Evolutionary conservation across 345 rosid species (phyloP), one percentile per base, ranked within the genome.

Genomic region (Sonneratia alba): DNA sequence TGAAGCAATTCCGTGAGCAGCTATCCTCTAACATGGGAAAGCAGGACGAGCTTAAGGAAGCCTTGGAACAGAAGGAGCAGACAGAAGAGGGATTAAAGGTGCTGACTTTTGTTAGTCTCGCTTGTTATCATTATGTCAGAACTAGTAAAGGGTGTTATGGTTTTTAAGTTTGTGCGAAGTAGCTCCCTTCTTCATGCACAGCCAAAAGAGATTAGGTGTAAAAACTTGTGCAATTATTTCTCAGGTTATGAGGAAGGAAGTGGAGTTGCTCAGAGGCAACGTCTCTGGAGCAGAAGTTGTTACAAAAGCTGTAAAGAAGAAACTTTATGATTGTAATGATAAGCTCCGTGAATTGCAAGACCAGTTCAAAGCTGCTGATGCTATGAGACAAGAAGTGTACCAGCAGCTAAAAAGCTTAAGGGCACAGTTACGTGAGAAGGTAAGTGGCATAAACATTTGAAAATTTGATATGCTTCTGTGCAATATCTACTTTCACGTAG

Each of bases 81-180:
- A 80, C 79, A 22, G 93, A 91, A 78, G 91, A 85, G 80, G 83
- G 79, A 64, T 61, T 91, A 80, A 88, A 91, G 97, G 98, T 91
- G 32, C 19, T 51, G n/a, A 42, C 45, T 42, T 71, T 22, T 49
- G 67, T 37, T 38, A 67, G 15, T 56, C 53, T 47, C 15, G 15
- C 51, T 47, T 47, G 14, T 66, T 5, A 22, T 53, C 45, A 21
- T 38, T 61, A 42, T 34, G 42, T 66, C 36, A 40, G 16, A 42
- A 43, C 59, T 15, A 7, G 36, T 56, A 68, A n/a, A 34, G 18
- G 12, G 15, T 53, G 18, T 27, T 36, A 13, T 8, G 42, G 11
- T 70, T 36, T 18, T 13, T 34, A 40, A 7, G 10, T 69, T 69
- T 69, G 51, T n/a, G 24, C 19, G 27, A 12, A 53, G 51, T 36